Conservation (phyloP, 73 alveolate species). For the Tetrahymena borealis region DNA sequence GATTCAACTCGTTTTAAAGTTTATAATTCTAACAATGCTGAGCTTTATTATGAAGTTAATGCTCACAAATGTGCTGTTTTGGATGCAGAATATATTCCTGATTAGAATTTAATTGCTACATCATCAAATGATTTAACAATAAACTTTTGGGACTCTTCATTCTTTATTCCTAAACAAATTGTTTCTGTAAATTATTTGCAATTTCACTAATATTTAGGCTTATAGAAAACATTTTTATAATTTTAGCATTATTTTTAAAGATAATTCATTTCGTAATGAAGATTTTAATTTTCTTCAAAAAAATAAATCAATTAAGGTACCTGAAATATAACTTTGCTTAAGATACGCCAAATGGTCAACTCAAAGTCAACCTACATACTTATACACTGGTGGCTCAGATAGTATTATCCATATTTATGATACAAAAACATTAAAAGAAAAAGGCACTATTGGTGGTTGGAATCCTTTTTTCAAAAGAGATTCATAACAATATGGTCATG, state of each 20-base stretch:
- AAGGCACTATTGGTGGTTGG: conserved; percentile 73
- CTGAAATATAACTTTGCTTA: conserved; percentile 32
- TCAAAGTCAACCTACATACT: conserved; percentile 21
- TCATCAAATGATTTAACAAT: conserved; percentile 90
- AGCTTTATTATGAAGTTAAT: conserved; percentile 62
- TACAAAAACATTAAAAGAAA: conserved; percentile 66
- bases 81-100: conserved; percentile 84
- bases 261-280: too few relatives aligned
- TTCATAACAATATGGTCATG: conserved; percentile 71
- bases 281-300: too few relatives aligned
- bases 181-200: conserved; percentile 51
- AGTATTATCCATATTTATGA: conserved; percentile 88
- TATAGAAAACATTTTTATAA: too few relatives aligned
- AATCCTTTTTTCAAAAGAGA: conserved; percentile 63
- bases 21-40: conserved; percentile 81
- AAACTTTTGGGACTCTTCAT: conserved; percentile 90
- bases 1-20: conserved; percentile 87
- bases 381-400: conserved; percentile 93
- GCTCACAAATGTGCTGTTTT: conserved; percentile 93
- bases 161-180: conserved; percentile 70
- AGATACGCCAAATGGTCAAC: conserved; percentile 39
- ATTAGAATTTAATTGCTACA: conserved; percentile 83
- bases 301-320: conserved; percentile 42
- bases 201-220: conserved; percentile 33
- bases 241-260: too few relatives aligned